Conservation (phyloP, 129 eudicot genomes). For the Oenanthe sinensis region DNA sequence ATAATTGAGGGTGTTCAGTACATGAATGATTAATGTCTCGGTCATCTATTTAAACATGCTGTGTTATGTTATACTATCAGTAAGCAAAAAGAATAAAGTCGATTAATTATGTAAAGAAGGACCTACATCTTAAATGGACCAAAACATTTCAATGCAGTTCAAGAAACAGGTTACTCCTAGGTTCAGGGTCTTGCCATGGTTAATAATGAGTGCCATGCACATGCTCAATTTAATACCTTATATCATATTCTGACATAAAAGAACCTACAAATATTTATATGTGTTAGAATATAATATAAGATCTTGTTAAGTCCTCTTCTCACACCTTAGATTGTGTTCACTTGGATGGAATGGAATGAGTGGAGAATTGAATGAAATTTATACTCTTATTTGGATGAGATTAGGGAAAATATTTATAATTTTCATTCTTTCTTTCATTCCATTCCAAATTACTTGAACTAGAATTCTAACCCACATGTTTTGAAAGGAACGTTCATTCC, state of each 20-base stretch:
- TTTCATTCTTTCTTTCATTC: no score
- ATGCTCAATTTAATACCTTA: background rate
- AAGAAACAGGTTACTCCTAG: background rate
- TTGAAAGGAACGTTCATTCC: no score
- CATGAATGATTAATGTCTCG: background rate
- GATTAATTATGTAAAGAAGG: background rate
- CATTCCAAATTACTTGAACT: no score
- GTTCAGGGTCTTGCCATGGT: background rate
- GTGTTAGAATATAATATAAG: no score
- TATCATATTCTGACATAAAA: no score
- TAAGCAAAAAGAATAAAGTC: background rate
- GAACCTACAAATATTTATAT: background rate
- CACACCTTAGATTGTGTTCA: no score
- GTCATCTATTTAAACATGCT: background rate
- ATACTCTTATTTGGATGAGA: no score
- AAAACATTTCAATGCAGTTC: background rate
- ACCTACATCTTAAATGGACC: background rate
- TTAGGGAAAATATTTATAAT: no score
- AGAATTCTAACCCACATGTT: no score
- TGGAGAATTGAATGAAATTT: no score
- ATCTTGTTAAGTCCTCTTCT: no score
- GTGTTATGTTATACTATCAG: background rate
- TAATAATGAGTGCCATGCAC: background rate
- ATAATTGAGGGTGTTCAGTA: background rate
- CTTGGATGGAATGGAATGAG: no score